phyloP scores from a whole-genome alignment of 495 filamentous ascomycete species.

The Neurospora sp. region DNA sequence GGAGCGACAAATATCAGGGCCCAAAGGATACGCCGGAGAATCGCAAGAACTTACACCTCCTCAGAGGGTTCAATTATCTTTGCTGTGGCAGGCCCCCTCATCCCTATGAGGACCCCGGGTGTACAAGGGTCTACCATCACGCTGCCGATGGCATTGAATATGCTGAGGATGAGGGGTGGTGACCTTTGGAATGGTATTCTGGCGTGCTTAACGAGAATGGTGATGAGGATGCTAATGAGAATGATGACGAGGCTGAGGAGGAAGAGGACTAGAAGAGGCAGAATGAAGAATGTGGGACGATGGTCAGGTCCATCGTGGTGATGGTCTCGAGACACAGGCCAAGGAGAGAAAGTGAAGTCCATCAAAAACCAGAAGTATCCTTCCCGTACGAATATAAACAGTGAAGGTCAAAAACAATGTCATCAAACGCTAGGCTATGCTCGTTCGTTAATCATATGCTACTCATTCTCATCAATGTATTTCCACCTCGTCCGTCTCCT shows the following conservation, averaged over 20 bases:
- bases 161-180: not conserved
- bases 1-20: not conserved
- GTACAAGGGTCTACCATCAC: not conserved
- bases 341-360: not conserved
- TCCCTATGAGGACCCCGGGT: not conserved
- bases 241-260: slow-evolving; percentile 33
- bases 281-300: not conserved
- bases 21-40: not conserved
- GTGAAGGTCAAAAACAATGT: not conserved
- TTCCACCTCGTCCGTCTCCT: not conserved
- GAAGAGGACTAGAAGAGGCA: slow-evolving; percentile 5
- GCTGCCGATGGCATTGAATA: not conserved
- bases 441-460: not conserved
- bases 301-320: not conserved
- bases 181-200: not conserved
- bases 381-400: not conserved
- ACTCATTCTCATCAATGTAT: not conserved
- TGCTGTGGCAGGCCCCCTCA: not conserved
- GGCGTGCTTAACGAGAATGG: not conserved
- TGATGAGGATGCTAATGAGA: not conserved
- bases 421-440: not conserved
- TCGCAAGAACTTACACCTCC: not conserved
- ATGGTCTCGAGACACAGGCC: not conserved
- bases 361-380: not conserved
- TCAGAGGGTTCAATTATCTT: not conserved